Percentiles rank a stretch among this genome's conserved stretches.
These are phyloP conservation scores for Zymoseptoria brevis DNA, from an alignment of 2,329 filamentous ascomycete genomes.

Conservation along the genomic window DNA sequence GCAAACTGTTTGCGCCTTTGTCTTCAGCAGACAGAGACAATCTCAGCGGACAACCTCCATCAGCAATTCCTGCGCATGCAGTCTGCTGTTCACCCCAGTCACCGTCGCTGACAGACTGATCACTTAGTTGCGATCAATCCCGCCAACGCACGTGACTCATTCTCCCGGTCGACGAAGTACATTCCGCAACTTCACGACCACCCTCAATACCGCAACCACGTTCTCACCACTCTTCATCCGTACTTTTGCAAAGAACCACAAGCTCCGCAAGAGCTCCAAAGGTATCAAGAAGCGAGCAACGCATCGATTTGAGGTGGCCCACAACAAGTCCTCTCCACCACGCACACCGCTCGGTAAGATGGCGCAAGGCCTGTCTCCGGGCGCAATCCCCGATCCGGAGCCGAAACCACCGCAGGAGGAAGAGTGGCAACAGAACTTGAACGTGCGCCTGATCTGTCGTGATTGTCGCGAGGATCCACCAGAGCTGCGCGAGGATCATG, in stretches of 20 bases:
- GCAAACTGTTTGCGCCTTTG: slow-evolving; percentile 11
- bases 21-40: background rate
- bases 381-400: slow-evolving; percentile 36
- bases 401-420: slow-evolving; percentile 31
- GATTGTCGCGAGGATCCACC: slow-evolving; percentile 92
- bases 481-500: slow-evolving; percentile 86
- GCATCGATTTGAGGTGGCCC: slow-evolving; percentile 28
- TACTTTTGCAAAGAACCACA: slow-evolving; percentile 39
- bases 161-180: background rate
- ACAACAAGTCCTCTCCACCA: slow-evolving; percentile 16
- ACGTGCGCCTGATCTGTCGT: slow-evolving; percentile 73
- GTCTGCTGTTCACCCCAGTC: background rate
- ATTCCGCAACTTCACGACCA: slow-evolving; percentile 6
- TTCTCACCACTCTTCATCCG: slow-evolving; percentile 65
- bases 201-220: slow-evolving; percentile 31
- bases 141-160: background rate
- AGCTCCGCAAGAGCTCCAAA: slow-evolving; percentile 37
- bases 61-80: background rate
- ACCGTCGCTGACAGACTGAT: slow-evolving; percentile 16
- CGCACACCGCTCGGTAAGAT: slow-evolving; percentile 26
- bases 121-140: slow-evolving; percentile 20
- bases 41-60: background rate
- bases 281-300: slow-evolving; percentile 37
- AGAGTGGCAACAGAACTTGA: slow-evolving; percentile 74
- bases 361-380: slow-evolving; percentile 37